Percentiles rank a stretch among this genome's conserved stretches.
Conservation (phyloP, 116 monocot genomes). For the Papilionanthe hybrid region DNA sequence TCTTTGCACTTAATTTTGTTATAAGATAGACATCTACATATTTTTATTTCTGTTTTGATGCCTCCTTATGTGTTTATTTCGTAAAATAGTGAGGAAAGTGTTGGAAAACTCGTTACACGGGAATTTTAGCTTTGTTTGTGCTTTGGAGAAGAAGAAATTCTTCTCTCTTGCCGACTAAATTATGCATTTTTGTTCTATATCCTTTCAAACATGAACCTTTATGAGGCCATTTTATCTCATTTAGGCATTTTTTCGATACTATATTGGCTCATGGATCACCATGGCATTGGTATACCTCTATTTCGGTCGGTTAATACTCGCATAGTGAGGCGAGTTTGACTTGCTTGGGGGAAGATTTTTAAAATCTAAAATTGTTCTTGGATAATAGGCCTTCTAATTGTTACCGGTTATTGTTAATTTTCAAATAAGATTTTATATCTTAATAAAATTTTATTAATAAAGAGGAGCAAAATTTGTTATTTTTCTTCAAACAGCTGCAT, state of each 20-base stretch:
- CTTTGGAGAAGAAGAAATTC: neutral
- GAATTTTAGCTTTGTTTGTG: neutral
- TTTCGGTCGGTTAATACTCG: too few species aligned
- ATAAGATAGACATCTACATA: neutral
- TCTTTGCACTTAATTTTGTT: neutral
- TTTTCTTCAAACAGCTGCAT: too few species aligned
- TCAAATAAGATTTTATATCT: too few species aligned
- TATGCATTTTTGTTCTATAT: neutral
- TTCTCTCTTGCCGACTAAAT: neutral
- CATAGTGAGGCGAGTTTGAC: too few species aligned
- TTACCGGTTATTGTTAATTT: too few species aligned
- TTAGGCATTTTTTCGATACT: neutral
- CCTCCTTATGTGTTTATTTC: neutral
- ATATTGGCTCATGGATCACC: too few species aligned
- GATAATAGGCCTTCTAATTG: too few species aligned
- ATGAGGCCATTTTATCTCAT: neutral
- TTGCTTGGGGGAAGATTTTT: too few species aligned
- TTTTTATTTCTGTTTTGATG: neutral
- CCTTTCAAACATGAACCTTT: neutral
- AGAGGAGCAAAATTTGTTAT: too few species aligned
- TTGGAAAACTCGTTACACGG: neutral
- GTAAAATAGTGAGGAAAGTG: neutral
- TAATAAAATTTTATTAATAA: too few species aligned
- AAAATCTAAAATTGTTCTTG: too few species aligned
- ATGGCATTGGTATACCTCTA: too few species aligned